Conservation (phyloP, 78 protist genomes). For the Tieghemostelium lacteum region DNA sequence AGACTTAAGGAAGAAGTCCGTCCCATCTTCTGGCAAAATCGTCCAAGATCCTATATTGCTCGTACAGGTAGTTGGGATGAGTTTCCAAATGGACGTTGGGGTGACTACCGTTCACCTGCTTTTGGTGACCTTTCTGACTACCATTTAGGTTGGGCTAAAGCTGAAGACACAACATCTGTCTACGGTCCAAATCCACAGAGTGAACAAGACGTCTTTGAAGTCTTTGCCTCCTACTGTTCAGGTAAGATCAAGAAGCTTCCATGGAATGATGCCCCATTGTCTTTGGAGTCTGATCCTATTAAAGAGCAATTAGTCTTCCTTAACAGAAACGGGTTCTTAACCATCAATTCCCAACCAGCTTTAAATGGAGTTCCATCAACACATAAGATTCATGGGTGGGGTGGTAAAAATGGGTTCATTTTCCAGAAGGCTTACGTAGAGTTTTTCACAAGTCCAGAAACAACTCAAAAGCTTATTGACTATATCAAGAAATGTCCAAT, state of each 20-base stretch:
- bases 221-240: conserved; percentile 79
- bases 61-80: conserved; percentile 96
- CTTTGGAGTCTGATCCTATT: conserved; percentile 86
- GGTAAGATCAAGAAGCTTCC: conserved; percentile 62
- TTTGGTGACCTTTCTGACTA: conserved; percentile 93
- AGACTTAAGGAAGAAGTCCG: conserved; percentile 87
- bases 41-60: conserved; percentile 89
- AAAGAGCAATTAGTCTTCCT: conserved; percentile 65
- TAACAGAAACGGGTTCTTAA: conserved; percentile 89
- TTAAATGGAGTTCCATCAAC: conserved; percentile 92
- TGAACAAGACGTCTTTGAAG: conserved; percentile 57
- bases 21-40: conserved; percentile 95
- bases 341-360: conserved; percentile 97
- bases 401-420: conserved; percentile 93
- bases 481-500: conserved; percentile 61
- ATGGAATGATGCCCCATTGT: conserved; percentile 86
- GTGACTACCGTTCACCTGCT: conserved; percentile 92
- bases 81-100: conserved; percentile 97
- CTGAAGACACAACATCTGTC: neutral
- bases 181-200: conserved; percentile 58
- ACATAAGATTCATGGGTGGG: conserved; percentile 96
- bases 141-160: conserved; percentile 70
- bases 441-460: conserved; percentile 90
- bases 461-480: conserved; percentile 9
- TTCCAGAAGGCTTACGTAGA: conserved; percentile 97